Base-by-base conservation (phyloP, 1,139 yeast species). In the Groenewaldozyma auringiensis region DNA sequence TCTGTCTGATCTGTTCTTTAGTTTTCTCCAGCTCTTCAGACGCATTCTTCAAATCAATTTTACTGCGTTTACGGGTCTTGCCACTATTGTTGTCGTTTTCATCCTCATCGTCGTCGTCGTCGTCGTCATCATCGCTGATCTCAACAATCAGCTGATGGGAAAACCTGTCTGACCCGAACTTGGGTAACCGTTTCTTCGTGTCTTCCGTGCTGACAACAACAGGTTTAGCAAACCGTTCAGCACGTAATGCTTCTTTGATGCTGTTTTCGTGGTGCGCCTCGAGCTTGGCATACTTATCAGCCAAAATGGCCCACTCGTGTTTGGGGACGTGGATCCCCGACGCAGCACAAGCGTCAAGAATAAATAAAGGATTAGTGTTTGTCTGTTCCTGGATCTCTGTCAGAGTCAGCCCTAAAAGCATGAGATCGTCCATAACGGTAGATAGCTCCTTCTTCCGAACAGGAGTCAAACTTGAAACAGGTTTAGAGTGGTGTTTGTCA, bases 141-240 rank as follows among this genome's bases (percentile, higher is more conserved):
- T 55, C 58, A 13, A 59, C 42, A 9, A 36, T 45, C 25, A 60
- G 38, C 1, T 44, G 42, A 18, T 50, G 49, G 1, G 62, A 53
- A 62, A 62, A 60, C 9, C 64, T 47, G 41, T 60, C 54, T 20
- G 52, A 48, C 4, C 78, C 78, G 35, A 68, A 70, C 42, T 58
- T 69, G 21, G 68, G 38, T 13, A 14, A 4, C 11, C 11, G 6
- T 8, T 14, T 35, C n/a, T 18, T 13, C 4, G 22, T 17, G 25
- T 17, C 9, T 35, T 14, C 25, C 21, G 4, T 4, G 6, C 8
- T 21, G 21, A 20, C 25, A 35, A 20, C 25, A 18, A 20, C n/a
- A 14, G 36, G 36, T 25, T 8, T 34, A 8, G 35, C 36, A 3
- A n/a, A 25, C 13, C 18, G 18, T 14, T 37, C 38, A 18, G 42